Conservation (phyloP, 352 stramenopile species). For the Phytophthora sansomeana region DNA sequence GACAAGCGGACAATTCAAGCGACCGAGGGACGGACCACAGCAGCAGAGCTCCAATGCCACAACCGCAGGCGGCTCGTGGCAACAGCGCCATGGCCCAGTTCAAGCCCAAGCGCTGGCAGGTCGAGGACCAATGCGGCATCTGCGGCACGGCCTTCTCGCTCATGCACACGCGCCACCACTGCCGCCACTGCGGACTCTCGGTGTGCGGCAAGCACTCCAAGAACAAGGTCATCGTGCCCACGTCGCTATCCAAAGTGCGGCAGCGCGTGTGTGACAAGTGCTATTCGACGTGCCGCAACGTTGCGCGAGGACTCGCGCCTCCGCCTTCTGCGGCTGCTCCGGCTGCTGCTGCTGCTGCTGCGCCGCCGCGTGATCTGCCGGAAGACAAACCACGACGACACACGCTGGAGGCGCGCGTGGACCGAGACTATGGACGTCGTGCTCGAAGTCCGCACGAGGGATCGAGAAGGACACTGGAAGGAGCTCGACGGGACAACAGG, state of each 20-base stretch:
- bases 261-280: slow-evolving; percentile 84
- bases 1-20: slow-evolving; percentile 26
- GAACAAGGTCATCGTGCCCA: slow-evolving; percentile 70
- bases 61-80: slow-evolving; percentile 33
- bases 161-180: slow-evolving; percentile 80
- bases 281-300: slow-evolving; percentile 56
- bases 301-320: slow-evolving; percentile 15
- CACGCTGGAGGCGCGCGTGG: slow-evolving; percentile 24
- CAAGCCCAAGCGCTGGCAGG: slow-evolving; percentile 71
- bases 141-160: slow-evolving; percentile 68
- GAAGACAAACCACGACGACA: slow-evolving; percentile 29
- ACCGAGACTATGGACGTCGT: slow-evolving; percentile 18
- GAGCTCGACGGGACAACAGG: slow-evolving; percentile 27
- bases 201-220: slow-evolving; percentile 81
- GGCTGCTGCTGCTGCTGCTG: background rate
- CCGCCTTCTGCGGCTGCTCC: slow-evolving; percentile 6
- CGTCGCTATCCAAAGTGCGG: slow-evolving; percentile 64
- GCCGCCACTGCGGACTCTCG: slow-evolving; percentile 75
- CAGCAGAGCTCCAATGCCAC: slow-evolving; percentile 1
- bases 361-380: slow-evolving; percentile 13
- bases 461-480: slow-evolving; percentile 13
- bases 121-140: slow-evolving; percentile 63
- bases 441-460: slow-evolving; percentile 9
- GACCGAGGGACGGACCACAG: background rate
- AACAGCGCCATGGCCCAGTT: slow-evolving; percentile 58